phyloP scores from a whole-genome alignment of 2,329 filamentous ascomycete genomes.

The Aspergillus brasiliensis region DNA sequence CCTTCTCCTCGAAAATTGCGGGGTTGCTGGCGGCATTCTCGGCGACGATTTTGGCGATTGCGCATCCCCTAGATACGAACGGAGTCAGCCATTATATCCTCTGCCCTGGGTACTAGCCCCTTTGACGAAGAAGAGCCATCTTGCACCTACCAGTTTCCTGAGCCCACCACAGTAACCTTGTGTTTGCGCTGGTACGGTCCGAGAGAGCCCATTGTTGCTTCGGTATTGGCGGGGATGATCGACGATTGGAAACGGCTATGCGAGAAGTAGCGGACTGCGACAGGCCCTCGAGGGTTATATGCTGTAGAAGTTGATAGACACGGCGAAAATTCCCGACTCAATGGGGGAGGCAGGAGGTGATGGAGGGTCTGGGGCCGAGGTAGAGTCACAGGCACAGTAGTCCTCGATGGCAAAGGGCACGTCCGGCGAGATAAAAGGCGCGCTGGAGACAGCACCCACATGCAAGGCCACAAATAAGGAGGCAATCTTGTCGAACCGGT shows the following conservation, averaged over 20 bases:
- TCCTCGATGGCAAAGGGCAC: conserved; percentile 26
- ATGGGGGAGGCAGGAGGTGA: conserved; percentile 24
- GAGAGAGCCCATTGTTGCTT: conserved; percentile 36
- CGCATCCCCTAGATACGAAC: conserved; percentile 80
- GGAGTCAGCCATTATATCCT: no score
- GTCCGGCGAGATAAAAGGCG: conserved; percentile 25
- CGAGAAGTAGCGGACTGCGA: conserved; percentile 12
- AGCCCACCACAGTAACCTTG: conserved; percentile 76
- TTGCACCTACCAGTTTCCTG: conserved; percentile 80
- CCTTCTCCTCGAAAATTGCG: conserved; percentile 80
- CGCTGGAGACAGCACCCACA: conserved; percentile 24
- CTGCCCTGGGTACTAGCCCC: no score
- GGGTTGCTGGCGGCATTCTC: conserved; percentile 82
- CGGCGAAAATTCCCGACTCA: conserved; percentile 10
- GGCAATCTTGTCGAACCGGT: neutral
- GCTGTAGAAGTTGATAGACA: conserved; percentile 18
- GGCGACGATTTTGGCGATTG: conserved; percentile 94
- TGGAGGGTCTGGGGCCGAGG: conserved; percentile 33
- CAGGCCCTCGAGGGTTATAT: conserved; percentile 21
- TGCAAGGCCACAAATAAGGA: conserved; percentile 12
- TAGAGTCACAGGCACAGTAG: conserved; percentile 21
- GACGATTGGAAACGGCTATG: conserved; percentile 18
- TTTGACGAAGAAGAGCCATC: neutral
- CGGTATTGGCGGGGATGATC: neutral
- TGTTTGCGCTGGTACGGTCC: conserved; percentile 38